Evolutionary conservation across 768 basidiomycete genomes (phyloP), one percentile per base, ranked within the genome.

Genomic region (Boletales sp.): DNA sequence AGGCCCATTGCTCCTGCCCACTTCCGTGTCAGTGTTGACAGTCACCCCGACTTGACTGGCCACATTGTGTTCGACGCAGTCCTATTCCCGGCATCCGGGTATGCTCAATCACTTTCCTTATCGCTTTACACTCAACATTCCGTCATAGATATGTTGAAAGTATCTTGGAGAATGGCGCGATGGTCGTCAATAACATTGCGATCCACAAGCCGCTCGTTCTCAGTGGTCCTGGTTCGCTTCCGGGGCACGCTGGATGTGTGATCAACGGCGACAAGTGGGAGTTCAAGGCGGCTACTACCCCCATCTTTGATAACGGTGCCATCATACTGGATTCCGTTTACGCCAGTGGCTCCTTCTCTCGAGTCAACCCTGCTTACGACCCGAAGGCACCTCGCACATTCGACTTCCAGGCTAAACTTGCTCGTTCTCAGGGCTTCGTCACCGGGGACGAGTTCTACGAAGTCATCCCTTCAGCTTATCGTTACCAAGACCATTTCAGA

Each of bases 31-130:
- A 77, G 50, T 34, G 62, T 51, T 8, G 62, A 67, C 24, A 51
- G 57, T 31, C 68, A 68, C 38, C 62, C 77, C 0, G 65, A 66
- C 19, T 56, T 79, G 9, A 70, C 73, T 0, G 68, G 77, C 31
- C 77, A 79, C 55, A 55, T 76, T 15, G 73, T 78, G 35, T 67
- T 69, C 24, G 72, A 71, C 1, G 74, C 76, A 18, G 66, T 74
- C 0, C 75, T 78, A 21, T 71, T 76, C 70, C 74, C 77, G 9
- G 75, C 74, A 13, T 68, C 75, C 15, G 77, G 74, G 17, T 78
- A 59, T 43, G 54, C 73, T 2, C 65, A 68, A 47, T 27, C 10
- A 7, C 21, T 32, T 50, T 3, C 17, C 43, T 32, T 18, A 37
- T 34, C 5, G 14, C 34, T 43, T 34, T 6, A 24, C 8, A 3